Base-by-base conservation (phyloP, 768 basidiomycete genomes). In the Rhizopogon vinicolor region DNA sequence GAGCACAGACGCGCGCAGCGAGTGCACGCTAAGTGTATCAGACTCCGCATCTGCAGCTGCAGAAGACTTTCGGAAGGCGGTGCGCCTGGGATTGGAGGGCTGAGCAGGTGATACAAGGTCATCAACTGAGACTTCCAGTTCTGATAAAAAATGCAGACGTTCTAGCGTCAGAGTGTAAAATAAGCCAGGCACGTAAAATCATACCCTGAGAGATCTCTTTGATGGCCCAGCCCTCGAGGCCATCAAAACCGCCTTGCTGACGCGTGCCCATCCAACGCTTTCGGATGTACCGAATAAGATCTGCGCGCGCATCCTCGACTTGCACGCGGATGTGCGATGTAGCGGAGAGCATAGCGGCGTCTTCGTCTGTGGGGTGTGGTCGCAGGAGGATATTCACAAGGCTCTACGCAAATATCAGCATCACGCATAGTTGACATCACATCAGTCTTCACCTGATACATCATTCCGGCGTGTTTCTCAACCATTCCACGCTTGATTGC, bases 151-250 rank as follows among this genome's bases (percentile, higher is more conserved):
- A 43, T 22, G 41, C 18, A 58, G 37, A 58, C 35, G 39, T 50
- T 37, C 45, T 50, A 35, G 5, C 8, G 53, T 14, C n/a, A 13
- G 33, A 25, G 10, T 33, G n/a, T 41, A 14, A 14, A 44, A 37
- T 2, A 31, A 49, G 40, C 12, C 5, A 25, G 18, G 48, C 13
- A 51, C 44, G 31, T 33, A 25, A n/a, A 33, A 42, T 22, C 61
- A 13, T 37, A 70, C 70, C 70, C 59, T 68, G 70, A 3, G 70
- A 68, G 41, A 98, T 92, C 65, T 98, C 96, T 66, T 92, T 87
- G 52, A 95, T 67, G 0, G 89, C 85, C 92, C 93, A 97, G 4
- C 78, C 79, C 48, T 96, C 92, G n/a, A 98, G 76, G 4, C 72
- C 65, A 50, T 88, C 86, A 62, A 98, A 96, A 0, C 90, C 91